Conservation (phyloP, 179 eudicot genomes). For the Gypsophila paniculata region DNA sequence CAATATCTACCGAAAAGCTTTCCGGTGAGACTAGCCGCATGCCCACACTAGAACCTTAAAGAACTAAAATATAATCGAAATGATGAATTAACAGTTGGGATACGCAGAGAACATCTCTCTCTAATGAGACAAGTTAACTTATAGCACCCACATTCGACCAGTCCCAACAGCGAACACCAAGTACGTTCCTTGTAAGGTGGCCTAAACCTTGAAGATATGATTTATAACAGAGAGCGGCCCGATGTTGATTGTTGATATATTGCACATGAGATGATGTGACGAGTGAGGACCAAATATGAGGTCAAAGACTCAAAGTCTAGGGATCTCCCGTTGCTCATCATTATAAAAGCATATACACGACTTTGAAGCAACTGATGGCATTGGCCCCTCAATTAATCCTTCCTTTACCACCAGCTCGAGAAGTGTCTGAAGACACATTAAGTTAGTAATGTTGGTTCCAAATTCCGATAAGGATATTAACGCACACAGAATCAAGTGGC, state of each 20-base stretch:
- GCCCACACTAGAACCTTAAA: slow-evolving; percentile 55
- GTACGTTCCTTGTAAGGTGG: slow-evolving; percentile 62
- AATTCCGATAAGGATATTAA: too few relatives aligned
- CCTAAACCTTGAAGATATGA: slow-evolving; percentile 50
- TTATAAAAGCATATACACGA: slow-evolving; percentile 76
- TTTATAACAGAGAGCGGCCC: not conserved
- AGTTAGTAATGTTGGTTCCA: not conserved
- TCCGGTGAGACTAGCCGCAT: slow-evolving; percentile 64
- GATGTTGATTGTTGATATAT: not conserved
- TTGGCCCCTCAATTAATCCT: slow-evolving; percentile 71
- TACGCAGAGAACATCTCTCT: slow-evolving; percentile 65
- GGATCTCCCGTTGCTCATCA: slow-evolving; percentile 88
- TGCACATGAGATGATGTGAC: slow-evolving; percentile 13
- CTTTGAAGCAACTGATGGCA: slow-evolving; percentile 47
- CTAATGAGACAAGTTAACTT: slow-evolving; percentile 48
- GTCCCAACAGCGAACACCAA: slow-evolving; percentile 45
- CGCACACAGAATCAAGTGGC: too few relatives aligned
- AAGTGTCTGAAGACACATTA: slow-evolving; percentile 16
- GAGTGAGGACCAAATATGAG: not conserved
- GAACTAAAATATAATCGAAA: too few relatives aligned
- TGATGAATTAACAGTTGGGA: slow-evolving; percentile 52
- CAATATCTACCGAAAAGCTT: too few relatives aligned
- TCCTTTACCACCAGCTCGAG: slow-evolving; percentile 45
- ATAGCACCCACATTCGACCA: slow-evolving; percentile 69
- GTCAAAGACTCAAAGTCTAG: slow-evolving; percentile 82